A percentile compares a stretch with the other conserved stretches of the same genome.
These are phyloP conservation scores for Haematococcus lacustris DNA, from an alignment of 139 green algal genomes.

Conservation along the genomic window DNA sequence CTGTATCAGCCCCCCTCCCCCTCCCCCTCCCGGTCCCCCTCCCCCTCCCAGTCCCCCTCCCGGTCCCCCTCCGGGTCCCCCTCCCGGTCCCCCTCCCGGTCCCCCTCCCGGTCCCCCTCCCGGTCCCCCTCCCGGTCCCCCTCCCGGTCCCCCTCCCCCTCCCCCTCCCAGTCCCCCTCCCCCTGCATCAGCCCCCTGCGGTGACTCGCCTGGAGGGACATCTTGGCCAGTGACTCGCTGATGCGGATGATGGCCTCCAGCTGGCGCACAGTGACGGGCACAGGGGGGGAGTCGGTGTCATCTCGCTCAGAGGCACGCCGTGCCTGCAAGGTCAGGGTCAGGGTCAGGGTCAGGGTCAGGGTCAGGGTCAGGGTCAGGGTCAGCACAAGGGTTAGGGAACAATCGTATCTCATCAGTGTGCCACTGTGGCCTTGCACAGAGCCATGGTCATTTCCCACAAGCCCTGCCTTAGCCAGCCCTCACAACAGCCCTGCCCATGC, in stretches of 20 bases:
- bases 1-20: constrained; percentile 20
- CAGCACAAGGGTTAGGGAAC: not conserved
- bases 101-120: no score
- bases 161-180: no score
- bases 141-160: no score
- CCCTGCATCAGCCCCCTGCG: no score
- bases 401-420: not conserved
- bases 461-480: no score
- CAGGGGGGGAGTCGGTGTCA: constrained; percentile 52
- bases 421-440: not conserved
- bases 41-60: no score
- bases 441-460: not conserved
- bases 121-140: no score
- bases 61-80: no score
- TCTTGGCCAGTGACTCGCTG: constrained; percentile 84
- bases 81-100: no score
- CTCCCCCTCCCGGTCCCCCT: constrained; percentile 17
- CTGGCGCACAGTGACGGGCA: constrained; percentile 93
- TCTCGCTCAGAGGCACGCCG: constrained; percentile 28
- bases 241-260: constrained; percentile 96
- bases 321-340: constrained; percentile 43
- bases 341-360: not conserved
- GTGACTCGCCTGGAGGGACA: constrained; percentile 60
- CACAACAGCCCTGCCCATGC: no score
- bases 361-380: not conserved